These are phyloP conservation scores for Geotrichum fermentans DNA, from an alignment of 1,139 yeast genomes.

Conservation along the genomic window DNA sequence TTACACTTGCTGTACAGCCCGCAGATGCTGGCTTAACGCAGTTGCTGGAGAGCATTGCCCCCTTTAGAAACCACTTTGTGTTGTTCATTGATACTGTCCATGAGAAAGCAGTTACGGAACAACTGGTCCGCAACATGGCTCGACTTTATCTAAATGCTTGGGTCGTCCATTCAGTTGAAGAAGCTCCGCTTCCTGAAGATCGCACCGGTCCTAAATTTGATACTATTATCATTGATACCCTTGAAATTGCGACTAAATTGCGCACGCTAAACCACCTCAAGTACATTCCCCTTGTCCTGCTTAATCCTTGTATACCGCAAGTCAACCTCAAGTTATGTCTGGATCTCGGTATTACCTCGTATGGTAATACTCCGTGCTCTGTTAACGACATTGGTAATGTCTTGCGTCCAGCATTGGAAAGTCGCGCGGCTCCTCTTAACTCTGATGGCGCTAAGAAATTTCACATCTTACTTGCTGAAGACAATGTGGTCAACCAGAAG, in stretches of 20 bases:
- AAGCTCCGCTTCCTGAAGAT: constrained; percentile 40
- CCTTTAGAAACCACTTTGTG: constrained; percentile 52
- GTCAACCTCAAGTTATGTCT: constrained; percentile 76
- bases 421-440: constrained; percentile 73
- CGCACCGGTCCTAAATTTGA: constrained; percentile 55
- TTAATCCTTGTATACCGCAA: constrained; percentile 73
- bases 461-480: constrained; percentile 77
- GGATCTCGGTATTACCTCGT: constrained; percentile 80
- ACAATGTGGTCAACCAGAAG: constrained; percentile 80
- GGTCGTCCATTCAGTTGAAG: constrained; percentile 42
- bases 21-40: constrained; percentile 61
- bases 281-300: constrained; percentile 71
- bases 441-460: constrained; percentile 74
- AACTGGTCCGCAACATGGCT: constrained; percentile 49
- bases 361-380: constrained; percentile 83
- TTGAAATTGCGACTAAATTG: constrained; percentile 66
- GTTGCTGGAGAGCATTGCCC: constrained; percentile 64
- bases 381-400: constrained; percentile 77
- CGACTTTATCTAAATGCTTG: constrained; percentile 41
- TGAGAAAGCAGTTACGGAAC: constrained; percentile 54
- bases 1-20: constrained; percentile 72
- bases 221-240: constrained; percentile 74
- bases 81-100: constrained; percentile 75
- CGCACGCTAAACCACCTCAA: constrained; percentile 68
- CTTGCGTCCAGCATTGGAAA: constrained; percentile 76